Conservation (phyloP, 768 basidiomycete species). For the Cystobasidiopsis lactophilus region DNA sequence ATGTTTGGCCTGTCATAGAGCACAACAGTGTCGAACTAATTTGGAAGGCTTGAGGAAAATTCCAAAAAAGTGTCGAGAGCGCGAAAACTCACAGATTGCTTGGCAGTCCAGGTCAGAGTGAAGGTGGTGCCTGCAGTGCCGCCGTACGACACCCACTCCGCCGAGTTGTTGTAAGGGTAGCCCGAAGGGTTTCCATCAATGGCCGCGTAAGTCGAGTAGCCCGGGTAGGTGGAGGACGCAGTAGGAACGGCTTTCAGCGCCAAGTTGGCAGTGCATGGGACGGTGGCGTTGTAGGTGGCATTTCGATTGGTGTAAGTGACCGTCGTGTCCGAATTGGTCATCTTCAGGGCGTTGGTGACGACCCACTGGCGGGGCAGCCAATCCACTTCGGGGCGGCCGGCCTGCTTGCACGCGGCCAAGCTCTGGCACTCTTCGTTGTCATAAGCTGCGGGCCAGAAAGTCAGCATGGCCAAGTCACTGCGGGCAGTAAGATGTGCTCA, state of each 20-base stretch:
- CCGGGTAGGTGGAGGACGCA: slow-evolving; percentile 1
- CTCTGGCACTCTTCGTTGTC: slow-evolving; percentile 14
- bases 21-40: neutral
- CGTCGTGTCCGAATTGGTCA: neutral
- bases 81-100: no score
- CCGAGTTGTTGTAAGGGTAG: slow-evolving; percentile 9
- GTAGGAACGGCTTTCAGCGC: neutral
- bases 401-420: neutral
- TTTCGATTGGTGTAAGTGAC: neutral
- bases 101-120: slow-evolving; percentile 6
- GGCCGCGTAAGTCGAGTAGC: slow-evolving; percentile 2
- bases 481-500: neutral
- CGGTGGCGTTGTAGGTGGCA: neutral
- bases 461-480: neutral
- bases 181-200: slow-evolving; percentile 12
- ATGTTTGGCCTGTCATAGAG: slow-evolving; percentile 12
- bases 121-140: slow-evolving; percentile 2
- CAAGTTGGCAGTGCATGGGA: neutral
- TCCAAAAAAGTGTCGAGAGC: no score
- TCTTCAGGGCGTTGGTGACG: slow-evolving; percentile 7
- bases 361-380: slow-evolving; percentile 14
- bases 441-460: neutral
- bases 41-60: neutral
- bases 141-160: slow-evolving; percentile 6
- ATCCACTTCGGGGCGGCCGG: slow-evolving; percentile 9